These are phyloP conservation scores for Cyclocybe aegerita DNA, from an alignment of 768 basidiomycete genomes.

Conservation along the genomic window DNA sequence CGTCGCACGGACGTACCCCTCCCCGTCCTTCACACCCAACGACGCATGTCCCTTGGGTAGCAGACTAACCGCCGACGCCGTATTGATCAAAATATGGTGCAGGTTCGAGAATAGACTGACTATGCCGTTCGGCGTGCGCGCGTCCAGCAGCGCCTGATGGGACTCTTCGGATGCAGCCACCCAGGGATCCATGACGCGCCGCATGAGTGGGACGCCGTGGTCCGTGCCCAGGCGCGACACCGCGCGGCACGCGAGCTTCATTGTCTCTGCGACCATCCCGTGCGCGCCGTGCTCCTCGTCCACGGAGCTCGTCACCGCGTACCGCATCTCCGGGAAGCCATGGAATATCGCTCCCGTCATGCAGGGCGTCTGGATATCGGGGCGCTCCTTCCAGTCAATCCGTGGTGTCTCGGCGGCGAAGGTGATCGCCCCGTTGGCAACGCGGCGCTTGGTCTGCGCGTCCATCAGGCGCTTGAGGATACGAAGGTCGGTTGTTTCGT, in stretches of 20 bases:
- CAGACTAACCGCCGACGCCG: constrained; percentile 42
- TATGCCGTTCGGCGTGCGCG: constrained; percentile 45
- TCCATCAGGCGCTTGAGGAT: constrained; percentile 21
- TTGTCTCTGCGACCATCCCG: constrained; percentile 70
- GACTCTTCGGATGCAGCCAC: constrained; percentile 27
- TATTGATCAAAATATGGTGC: constrained; percentile 31
- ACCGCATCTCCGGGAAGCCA: constrained; percentile 54
- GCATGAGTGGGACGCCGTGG: constrained; percentile 59
- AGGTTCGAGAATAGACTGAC: constrained; percentile 36
- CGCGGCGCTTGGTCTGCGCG: constrained; percentile 11
- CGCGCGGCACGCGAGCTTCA: constrained; percentile 77
- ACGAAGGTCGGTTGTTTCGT: constrained; percentile 27
- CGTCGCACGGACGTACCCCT: constrained; percentile 83
- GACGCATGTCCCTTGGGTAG: constrained; percentile 63
- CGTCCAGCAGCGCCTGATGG: constrained; percentile 44
- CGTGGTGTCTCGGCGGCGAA: not conserved
- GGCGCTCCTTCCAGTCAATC: constrained; percentile 11
- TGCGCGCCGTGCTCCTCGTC: constrained; percentile 41
- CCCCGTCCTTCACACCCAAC: constrained; percentile 67
- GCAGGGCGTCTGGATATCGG: constrained; percentile 32
- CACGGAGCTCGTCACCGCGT: constrained; percentile 34
- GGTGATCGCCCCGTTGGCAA: constrained; percentile 2
- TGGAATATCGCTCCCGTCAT: constrained; percentile 28
- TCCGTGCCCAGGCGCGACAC: constrained; percentile 73
- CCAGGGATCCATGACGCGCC: constrained; percentile 44